These are phyloP conservation scores for Zygoascus ofunaensis DNA, from an alignment of 805 yeast genomes.

Conservation along the genomic window DNA sequence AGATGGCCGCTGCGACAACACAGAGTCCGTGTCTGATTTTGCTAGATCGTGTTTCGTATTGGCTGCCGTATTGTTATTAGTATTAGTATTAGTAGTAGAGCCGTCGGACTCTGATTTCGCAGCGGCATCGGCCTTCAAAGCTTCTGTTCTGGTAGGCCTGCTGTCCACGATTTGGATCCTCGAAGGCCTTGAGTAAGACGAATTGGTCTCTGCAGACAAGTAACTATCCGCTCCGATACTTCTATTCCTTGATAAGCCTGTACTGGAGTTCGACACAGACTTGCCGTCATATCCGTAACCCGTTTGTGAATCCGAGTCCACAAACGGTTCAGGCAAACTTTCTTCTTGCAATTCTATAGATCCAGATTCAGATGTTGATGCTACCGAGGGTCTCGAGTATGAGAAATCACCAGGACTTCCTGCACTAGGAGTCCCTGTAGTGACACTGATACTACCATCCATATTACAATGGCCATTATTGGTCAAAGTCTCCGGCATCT, in stretches of 20 bases:
- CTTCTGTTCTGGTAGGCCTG: constrained; percentile 6
- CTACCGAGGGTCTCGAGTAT: too few relatives aligned
- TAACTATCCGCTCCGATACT: constrained; percentile 1
- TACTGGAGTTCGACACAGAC: not conserved
- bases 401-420: too few relatives aligned
- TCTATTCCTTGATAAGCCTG: not conserved
- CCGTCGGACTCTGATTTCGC: constrained; percentile 14
- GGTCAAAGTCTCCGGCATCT: too few relatives aligned
- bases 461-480: too few relatives aligned
- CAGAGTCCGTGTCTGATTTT: not conserved
- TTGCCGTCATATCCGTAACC: too few relatives aligned
- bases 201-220: not conserved
- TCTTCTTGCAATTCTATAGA: too few relatives aligned
- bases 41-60: not conserved
- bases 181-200: constrained; percentile 9
- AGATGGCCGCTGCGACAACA: not conserved
- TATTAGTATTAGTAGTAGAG: not conserved
- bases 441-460: too few relatives aligned
- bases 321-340: too few relatives aligned
- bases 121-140: constrained; percentile 8
- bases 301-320: too few relatives aligned
- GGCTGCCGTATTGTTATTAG: too few relatives aligned
- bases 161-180: constrained; percentile 16
- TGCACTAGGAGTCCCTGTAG: too few relatives aligned
- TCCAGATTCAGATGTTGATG: too few relatives aligned